Base-by-base conservation (phyloP, 1,284 basidiomycete genomes). In the Cutaneotrichosporon sp. region DNA sequence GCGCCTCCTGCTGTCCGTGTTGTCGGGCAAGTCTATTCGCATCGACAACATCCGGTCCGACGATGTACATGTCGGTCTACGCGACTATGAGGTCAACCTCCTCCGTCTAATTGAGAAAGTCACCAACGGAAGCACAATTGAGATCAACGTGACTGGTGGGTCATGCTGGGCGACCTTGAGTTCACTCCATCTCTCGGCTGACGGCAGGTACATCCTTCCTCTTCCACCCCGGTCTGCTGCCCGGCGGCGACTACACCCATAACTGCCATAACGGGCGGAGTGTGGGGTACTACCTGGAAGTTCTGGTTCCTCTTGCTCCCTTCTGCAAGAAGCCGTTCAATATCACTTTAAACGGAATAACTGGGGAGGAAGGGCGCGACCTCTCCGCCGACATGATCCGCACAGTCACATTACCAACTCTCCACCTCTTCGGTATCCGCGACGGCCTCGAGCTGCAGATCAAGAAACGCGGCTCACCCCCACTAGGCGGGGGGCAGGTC, bases 31-130 rank as follows among this genome's bases (percentile, higher is more conserved):
- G 61, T 79, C 88, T 17, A 82, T 97, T 10, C 82, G 85, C 54
- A 88, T 98, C 49, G 88, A 94, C 68, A 84, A 83, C 65, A 97
- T 99, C 60, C 84, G 96, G 14, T 79, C 90, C 1, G 85, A 93
- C 47, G 90, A 96, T 75, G 88, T 91, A 63, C 87, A 96, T 69
- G 94, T 96, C 32, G 96, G 96, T 73, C 77, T 99, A 25, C 79
- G 86, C 87, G 93, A 97, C 70, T 96, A 87, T 73, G 96, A 98
- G 77, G 85, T 96, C 49, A 94, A 88, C 65, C 81, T 97, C 27
- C 72, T 99, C 38, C 79, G 96, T 20, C 76, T 98, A 12, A 67
- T 98, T 24, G 94, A 98, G 72, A 92, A 91, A 68, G 77, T 90
- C 2, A 96, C 93, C 4, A 97, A 98, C 79, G 96, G 96, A 1